Base-by-base conservation (phyloP, 345 rosid genomes). In the Pugionium cornutum region DNA sequence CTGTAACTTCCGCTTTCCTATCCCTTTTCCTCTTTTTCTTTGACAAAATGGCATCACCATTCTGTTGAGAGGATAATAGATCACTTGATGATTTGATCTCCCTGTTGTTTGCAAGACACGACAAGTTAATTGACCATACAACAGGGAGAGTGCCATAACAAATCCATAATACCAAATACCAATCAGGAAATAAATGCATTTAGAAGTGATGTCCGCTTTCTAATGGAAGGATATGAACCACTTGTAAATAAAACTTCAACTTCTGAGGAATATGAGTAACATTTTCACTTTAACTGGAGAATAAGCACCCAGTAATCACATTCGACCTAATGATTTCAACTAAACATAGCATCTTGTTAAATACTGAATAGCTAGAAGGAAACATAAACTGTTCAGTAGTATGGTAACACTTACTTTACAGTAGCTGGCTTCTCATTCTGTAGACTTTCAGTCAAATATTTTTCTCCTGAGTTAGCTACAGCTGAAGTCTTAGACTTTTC, bases 11-110 rank as follows among this genome's bases (percentile, higher is more conserved):
- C 71, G 73, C 67, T 71, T 68, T 67, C 62, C 66, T 58, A 67
- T 79, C 68, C 56, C 75, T 65, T 77, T 66, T 73, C 55, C 75
- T 65, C 47, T 72, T 63, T 65, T 72, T 72, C 65, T 58, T 65
- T 3, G 65, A 51, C n/a, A 40, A 9, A 56, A 45, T 57, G 52
- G 40, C 60, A 27, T 58, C 64, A 46, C 33, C 75, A 26, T 70
- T 53, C 62, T 53, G 40, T 36, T 36, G 53, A 34, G 46, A 41
- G 35, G 18, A 34, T 46, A 46, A 37, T 6, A 55, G 39, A 39
- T 41, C 56, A 70, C 27, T 35, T 26, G 70, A 50, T 41, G 37
- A 27, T 68, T 39, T 49, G 73, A 49, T 49, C 52, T 3, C 57
- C 53, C 73, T 68, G 66, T 68, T 25, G 8, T 25, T 8, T 31